A percentile compares a stretch with the other conserved stretches of the same genome.
Evolutionary conservation across 306 rosid genomes (phyloP).

Genomic region (Ormosia emarginata): DNA sequence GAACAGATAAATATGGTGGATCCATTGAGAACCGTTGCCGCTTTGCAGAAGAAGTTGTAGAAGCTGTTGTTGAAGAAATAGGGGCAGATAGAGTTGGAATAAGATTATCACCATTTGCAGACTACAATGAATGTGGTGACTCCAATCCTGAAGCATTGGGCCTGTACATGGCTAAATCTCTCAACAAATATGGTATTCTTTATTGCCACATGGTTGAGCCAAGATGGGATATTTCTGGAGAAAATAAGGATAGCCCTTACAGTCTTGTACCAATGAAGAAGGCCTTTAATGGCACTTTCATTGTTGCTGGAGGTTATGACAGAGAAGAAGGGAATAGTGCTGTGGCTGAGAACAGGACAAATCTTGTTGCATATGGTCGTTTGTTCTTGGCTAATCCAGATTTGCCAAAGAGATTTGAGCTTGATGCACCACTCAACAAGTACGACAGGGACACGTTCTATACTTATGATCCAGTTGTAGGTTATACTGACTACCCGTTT

Average conservation of each 20-base stretch:
- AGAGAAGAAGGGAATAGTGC: slow-evolving; percentile 39
- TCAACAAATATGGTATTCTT: slow-evolving; percentile 34
- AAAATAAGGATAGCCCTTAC: background rate
- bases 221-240: slow-evolving; percentile 20
- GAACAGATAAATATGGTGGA: slow-evolving; percentile 54
- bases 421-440: slow-evolving; percentile 42
- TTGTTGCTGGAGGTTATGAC: slow-evolving; percentile 37
- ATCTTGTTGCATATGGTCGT: slow-evolving; percentile 41
- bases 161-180: slow-evolving; percentile 26
- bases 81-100: slow-evolving; percentile 47
- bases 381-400: slow-evolving; percentile 49
- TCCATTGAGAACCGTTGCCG: slow-evolving; percentile 42
- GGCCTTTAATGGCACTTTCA: slow-evolving; percentile 35
- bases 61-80: slow-evolving; percentile 38
- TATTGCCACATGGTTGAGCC: slow-evolving; percentile 57
- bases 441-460: slow-evolving; percentile 21
- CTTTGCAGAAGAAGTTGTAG: slow-evolving; percentile 39
- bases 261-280: slow-evolving; percentile 38
- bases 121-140: slow-evolving; percentile 28
- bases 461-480: too few species aligned
- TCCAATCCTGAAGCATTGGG: slow-evolving; percentile 41
- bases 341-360: slow-evolving; percentile 12
- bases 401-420: slow-evolving; percentile 43
- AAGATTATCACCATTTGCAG: slow-evolving; percentile 41
- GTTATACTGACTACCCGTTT: too few species aligned